These are phyloP conservation scores for Trichoderma atroviride DNA, from an alignment of 2,329 filamentous ascomycete genomes.

Conservation along the genomic window DNA sequence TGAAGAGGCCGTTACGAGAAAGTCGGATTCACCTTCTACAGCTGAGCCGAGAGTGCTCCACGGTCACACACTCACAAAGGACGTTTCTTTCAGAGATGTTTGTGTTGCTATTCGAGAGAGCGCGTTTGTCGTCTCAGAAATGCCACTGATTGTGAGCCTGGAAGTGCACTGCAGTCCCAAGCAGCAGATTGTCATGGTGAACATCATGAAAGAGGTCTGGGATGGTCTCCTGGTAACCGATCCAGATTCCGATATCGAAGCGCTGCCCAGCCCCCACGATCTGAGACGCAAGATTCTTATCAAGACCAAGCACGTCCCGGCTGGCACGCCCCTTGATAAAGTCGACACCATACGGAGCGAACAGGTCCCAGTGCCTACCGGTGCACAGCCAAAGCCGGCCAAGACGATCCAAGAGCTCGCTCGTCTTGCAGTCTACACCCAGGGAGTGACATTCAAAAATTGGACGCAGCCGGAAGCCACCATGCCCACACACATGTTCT, in stretches of 20 bases:
- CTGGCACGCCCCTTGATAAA: constrained; percentile 39
- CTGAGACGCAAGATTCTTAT: constrained; percentile 79
- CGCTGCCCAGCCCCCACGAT: constrained; percentile 68
- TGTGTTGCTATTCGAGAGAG: constrained; percentile 78
- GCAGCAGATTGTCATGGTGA: constrained; percentile 89
- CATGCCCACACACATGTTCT: constrained; percentile 72
- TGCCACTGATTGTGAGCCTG: constrained; percentile 91
- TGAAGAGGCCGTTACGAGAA: constrained; percentile 19
- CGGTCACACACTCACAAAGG: constrained; percentile 87
- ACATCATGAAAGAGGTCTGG: constrained; percentile 88
- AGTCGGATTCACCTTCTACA: constrained; percentile 37
- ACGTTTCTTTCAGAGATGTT: constrained; percentile 83
- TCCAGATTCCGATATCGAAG: constrained; percentile 48
- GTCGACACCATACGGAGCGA: constrained; percentile 41
- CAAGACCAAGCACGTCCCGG: constrained; percentile 74
- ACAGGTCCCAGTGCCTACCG: constrained; percentile 44
- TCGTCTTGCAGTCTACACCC: constrained; percentile 78
- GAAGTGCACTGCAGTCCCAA: constrained; percentile 82
- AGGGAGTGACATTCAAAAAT: constrained; percentile 78
- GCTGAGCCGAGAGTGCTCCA: constrained; percentile 80
- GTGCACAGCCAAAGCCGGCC: constrained; percentile 49
- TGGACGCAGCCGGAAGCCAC: constrained; percentile 70
- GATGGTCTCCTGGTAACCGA: constrained; percentile 67
- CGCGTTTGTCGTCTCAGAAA: constrained; percentile 72
- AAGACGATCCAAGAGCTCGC: constrained; percentile 76